Evolutionary conservation across 2,329 filamentous ascomycete genomes (phyloP).

Genomic region (Didymella arachidicola): DNA sequence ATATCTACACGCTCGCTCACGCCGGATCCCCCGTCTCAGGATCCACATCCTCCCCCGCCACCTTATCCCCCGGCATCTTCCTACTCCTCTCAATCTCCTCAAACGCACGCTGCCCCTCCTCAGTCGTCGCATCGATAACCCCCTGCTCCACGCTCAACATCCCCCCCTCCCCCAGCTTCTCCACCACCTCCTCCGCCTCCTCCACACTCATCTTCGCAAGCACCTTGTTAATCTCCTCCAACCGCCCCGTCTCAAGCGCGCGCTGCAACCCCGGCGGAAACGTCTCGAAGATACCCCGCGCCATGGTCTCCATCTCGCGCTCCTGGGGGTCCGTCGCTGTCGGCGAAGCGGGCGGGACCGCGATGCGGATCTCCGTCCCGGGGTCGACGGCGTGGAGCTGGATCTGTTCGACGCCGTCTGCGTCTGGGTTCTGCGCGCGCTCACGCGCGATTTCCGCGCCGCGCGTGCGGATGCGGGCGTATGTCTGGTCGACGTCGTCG

Average conservation of each 20-base stretch:
- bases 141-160: slow-evolving; percentile 92
- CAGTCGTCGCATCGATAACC: slow-evolving; percentile 93
- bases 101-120: slow-evolving; percentile 79
- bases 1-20: background rate
- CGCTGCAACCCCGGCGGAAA: slow-evolving; percentile 83
- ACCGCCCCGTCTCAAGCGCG: slow-evolving; percentile 84
- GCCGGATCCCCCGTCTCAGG: slow-evolving; percentile 7
- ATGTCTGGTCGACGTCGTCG: slow-evolving; percentile 91
- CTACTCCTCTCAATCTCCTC: slow-evolving; percentile 67
- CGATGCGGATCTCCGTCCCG: slow-evolving; percentile 88
- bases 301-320: slow-evolving; percentile 65
- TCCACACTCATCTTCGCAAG: slow-evolving; percentile 87
- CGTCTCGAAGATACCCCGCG: slow-evolving; percentile 77
- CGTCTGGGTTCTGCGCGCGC: slow-evolving; percentile 57
- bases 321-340: slow-evolving; percentile 59
- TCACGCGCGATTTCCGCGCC: slow-evolving; percentile 75
- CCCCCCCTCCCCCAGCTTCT: slow-evolving; percentile 80
- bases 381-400: slow-evolving; percentile 97
- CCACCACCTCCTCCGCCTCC: slow-evolving; percentile 85
- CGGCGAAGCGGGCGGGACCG: slow-evolving; percentile 70
- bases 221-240: slow-evolving; percentile 89
- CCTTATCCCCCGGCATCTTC: slow-evolving; percentile 52
- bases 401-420: slow-evolving; percentile 86
- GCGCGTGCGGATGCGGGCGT: slow-evolving; percentile 79
- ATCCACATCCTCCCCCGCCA: slow-evolving; percentile 42